A percentile compares a stretch with the other conserved stretches of the same genome.
Conservation (phyloP, 169 alveolate genomes). For the Perkinsus olseni region DNA sequence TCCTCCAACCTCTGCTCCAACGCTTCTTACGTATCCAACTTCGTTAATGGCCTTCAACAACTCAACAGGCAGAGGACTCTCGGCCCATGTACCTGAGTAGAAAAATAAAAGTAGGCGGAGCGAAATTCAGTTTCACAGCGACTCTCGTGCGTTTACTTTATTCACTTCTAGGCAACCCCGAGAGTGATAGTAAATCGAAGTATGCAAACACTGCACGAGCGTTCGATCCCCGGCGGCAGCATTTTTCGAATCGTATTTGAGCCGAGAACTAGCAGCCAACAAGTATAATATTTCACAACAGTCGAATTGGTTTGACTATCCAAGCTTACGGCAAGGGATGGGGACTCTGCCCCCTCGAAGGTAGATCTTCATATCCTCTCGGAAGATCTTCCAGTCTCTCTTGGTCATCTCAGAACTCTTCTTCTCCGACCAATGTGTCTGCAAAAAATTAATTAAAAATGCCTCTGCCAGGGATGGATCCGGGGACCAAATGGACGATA, state of each 20-base stretch:
- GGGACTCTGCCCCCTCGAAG: conserved; percentile 81
- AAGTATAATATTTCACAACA: too few species aligned
- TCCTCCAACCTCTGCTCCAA: not conserved
- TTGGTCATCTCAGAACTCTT: conserved; percentile 72
- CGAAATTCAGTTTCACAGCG: not conserved
- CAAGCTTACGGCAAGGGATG: conserved; percentile 74
- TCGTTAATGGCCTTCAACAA: conserved; percentile 53
- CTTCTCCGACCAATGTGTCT: conserved; percentile 77
- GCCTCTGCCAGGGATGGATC: too few species aligned
- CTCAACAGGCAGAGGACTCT: conserved; percentile 59
- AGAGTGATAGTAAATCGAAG: too few species aligned
- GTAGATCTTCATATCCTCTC: conserved; percentile 86
- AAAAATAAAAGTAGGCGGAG: too few species aligned
- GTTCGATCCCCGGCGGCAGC: too few species aligned
- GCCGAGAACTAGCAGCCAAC: too few species aligned
- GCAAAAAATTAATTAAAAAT: not conserved
- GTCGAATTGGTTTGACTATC: too few species aligned
- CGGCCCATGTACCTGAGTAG: conserved; percentile 59
- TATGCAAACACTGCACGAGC: too few species aligned
- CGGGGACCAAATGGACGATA: too few species aligned
- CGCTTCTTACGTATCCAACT: conserved; percentile 17
- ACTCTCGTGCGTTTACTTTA: too few species aligned
- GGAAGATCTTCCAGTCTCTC: conserved; percentile 91
- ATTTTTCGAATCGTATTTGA: too few species aligned
- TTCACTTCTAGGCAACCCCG: too few species aligned